A percentile compares a stretch with the other conserved stretches of the same genome.
Conservation (phyloP, 345 rosid genomes). For the Aurinia saxatilis region DNA sequence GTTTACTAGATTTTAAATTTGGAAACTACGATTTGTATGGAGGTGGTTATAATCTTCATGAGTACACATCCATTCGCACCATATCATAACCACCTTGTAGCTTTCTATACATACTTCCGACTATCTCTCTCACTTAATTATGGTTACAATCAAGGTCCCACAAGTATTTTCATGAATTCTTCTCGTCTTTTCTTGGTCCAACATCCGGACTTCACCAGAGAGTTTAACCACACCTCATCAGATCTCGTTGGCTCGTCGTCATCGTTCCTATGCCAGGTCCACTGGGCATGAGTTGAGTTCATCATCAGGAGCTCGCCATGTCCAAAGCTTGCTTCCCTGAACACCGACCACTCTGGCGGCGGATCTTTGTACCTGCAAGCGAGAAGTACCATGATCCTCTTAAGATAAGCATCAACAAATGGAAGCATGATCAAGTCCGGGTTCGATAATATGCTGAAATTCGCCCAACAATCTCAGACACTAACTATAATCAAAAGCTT, state of each 20-base stretch:
- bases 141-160: conserved; percentile 32
- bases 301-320: conserved; percentile 78
- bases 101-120: background rate
- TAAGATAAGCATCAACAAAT: background rate
- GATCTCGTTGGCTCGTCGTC: conserved; percentile 87
- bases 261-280: conserved; percentile 98
- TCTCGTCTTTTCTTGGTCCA: conserved; percentile 32
- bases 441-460: background rate
- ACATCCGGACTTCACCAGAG: conserved; percentile 61
- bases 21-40: too few species aligned
- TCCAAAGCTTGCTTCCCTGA: conserved; percentile 97
- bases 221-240: conserved; percentile 79
- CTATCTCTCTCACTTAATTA: background rate
- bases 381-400: background rate
- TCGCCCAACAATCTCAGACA: background rate
- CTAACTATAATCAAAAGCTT: background rate
- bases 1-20: conserved; percentile 3
- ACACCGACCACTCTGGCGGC: conserved; percentile 80
- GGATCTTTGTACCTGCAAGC: conserved; percentile 53
- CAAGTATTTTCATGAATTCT: conserved; percentile 43
- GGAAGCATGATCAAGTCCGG: background rate
- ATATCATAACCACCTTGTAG: conserved; percentile 2
- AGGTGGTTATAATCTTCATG: too few species aligned
- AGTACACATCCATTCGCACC: conserved; percentile 6
- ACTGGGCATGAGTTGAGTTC: conserved; percentile 73